Conservation (phyloP, 176 grass and related monocot species). For the Juncus effusus region DNA sequence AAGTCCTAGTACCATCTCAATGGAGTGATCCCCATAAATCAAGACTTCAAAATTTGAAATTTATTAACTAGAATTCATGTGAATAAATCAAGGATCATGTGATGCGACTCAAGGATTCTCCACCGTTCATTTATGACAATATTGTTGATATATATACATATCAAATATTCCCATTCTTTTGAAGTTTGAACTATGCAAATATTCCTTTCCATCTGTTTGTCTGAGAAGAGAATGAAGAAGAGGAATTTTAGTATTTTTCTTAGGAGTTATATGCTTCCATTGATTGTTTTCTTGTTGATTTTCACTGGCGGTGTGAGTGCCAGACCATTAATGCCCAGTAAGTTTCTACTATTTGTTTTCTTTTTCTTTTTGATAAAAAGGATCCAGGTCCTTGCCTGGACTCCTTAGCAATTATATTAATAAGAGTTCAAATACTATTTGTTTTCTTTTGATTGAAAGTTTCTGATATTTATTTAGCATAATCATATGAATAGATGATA, state of each 20-base stretch:
- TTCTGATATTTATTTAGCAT: background rate
- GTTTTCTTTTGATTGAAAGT: slow-evolving; percentile 2
- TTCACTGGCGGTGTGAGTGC: slow-evolving; percentile 28
- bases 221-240: slow-evolving; percentile 27
- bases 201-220: background rate
- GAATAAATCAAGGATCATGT: slow-evolving; percentile 69
- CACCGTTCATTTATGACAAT: slow-evolving; percentile 27
- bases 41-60: background rate
- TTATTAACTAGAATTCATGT: slow-evolving; percentile 51
- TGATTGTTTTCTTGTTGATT: slow-evolving; percentile 25
- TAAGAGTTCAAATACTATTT: background rate
- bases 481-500: too few species aligned
- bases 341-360: background rate
- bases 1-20: background rate
- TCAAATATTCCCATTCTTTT: background rate
- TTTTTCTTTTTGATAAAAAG: background rate
- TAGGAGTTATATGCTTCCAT: background rate
- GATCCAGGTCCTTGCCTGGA: too few species aligned
- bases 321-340: slow-evolving; percentile 38
- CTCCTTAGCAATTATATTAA: background rate
- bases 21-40: slow-evolving; percentile 4
- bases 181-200: slow-evolving; percentile 8
- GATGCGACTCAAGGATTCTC: slow-evolving; percentile 59
- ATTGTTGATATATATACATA: background rate
- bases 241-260: slow-evolving; percentile 8